Conservation (phyloP, 2,329 filamentous ascomycete species). For the Ophiostoma ulmi region DNA sequence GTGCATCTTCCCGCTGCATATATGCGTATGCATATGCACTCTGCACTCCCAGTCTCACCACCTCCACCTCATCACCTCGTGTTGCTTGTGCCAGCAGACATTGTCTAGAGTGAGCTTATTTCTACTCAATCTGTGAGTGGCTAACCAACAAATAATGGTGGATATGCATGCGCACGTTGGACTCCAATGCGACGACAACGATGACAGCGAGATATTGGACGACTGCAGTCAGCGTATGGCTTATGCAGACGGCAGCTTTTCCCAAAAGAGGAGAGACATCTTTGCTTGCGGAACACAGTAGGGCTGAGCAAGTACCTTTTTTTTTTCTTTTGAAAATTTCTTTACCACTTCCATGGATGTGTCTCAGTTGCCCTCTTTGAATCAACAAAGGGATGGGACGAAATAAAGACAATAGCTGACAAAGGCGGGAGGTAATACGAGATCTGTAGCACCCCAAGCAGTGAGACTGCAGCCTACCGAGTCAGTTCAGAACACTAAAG, state of each 20-base stretch:
- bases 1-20: neutral
- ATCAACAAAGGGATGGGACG: neutral
- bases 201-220: neutral
- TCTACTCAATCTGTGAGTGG: neutral
- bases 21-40: neutral
- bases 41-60: neutral
- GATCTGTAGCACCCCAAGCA: neutral
- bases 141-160: neutral
- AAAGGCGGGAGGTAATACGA: conserved; percentile 7
- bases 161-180: neutral
- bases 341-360: neutral
- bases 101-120: neutral
- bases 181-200: neutral
- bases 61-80: neutral
- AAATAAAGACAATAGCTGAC: neutral
- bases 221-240: neutral
- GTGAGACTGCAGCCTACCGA: neutral
- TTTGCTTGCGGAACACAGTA: conserved; percentile 18
- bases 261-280: conserved; percentile 10
- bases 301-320: conserved; percentile 18
- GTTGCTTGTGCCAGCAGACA: neutral
- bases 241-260: neutral
- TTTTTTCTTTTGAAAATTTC: neutral
- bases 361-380: neutral
- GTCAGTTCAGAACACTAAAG: too few relatives aligned